Base-by-base conservation (phyloP, 768 basidiomycete species). In the Naganishia vaughanmartiniae region DNA sequence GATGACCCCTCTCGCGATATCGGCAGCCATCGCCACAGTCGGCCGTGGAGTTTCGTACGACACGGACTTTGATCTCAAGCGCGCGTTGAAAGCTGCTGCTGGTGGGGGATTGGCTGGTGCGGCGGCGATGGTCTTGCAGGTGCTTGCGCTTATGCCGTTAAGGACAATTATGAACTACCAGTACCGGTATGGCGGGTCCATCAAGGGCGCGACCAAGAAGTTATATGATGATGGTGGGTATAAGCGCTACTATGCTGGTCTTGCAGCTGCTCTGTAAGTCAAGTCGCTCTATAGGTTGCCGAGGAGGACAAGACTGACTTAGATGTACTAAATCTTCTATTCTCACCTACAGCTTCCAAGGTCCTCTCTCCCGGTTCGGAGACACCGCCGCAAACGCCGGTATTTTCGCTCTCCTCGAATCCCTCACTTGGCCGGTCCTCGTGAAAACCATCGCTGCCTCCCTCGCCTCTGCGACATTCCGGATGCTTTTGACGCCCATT, bases 81-180 rank as follows among this genome's bases (percentile, higher is more conserved):
- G 86, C 33, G 91, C 94, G 0, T 82, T 96, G 74, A 90, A 87
- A 83, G 87, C 84, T 54, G 95, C 94, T 4, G 84, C 91, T 0
- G 94, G 95, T 10, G 94, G 95, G 28, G 94, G 93, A 4, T 81
- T 94, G 58, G 92, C 90, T 74, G 94, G 93, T 56, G 91, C 92
- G 19, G 66, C 76, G 86, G 94, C 94, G 0, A 98, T 97, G 95
- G 86, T 97, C 4, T 83, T 97, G 6, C 95, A 97, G 79, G 95
- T 98, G 21, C 80, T 96, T 63, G 87, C 88, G 0, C 85, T 95
- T 70, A 96, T 96, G 93, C 93, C 92, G 6, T 81, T 95, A n/a
- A 87, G 92, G n/a, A 96, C 94, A 2, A 85, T 93, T 67, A 97
- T 98, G 95, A 98, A 97, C 84, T 96, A 91, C 78, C 92, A 93